These are phyloP conservation scores for Ogataea populi-albae DNA, from an alignment of 805 yeast species.

Conservation along the genomic window DNA sequence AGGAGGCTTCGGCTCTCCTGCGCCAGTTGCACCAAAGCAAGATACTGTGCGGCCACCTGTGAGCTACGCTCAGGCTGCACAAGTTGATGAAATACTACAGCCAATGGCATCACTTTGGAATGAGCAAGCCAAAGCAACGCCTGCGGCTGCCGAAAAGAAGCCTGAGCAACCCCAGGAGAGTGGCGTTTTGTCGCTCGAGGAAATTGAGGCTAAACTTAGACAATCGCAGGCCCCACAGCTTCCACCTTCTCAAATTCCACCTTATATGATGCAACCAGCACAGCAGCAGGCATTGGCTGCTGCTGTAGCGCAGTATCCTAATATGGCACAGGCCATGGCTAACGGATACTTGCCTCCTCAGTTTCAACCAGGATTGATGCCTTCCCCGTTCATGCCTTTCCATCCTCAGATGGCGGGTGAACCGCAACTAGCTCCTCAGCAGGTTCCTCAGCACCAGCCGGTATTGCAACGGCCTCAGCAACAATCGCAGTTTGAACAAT, in stretches of 20 bases:
- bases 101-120: constrained; percentile 77
- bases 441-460: constrained; percentile 19
- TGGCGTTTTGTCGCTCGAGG: constrained; percentile 70
- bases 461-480: constrained; percentile 11
- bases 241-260: constrained; percentile 20
- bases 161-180: constrained; percentile 27
- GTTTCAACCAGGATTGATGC: constrained; percentile 25
- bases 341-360: constrained; percentile 29
- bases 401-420: constrained; percentile 20
- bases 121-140: constrained; percentile 26
- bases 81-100: constrained; percentile 44
- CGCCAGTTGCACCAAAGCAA: constrained; percentile 20
- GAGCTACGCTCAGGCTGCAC: constrained; percentile 45
- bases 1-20: constrained; percentile 23
- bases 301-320: constrained; percentile 34
- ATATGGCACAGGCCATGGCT: constrained; percentile 31
- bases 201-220: constrained; percentile 75
- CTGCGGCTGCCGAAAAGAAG: constrained; percentile 17
- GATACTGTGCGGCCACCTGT: constrained; percentile 23
- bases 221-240: constrained; percentile 36
- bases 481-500: constrained; percentile 20
- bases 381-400: constrained; percentile 22
- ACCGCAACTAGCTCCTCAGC: constrained; percentile 21
- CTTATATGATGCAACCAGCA: constrained; percentile 31
- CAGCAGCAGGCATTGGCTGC: constrained; percentile 30